These are phyloP conservation scores for Pseudogymnoascus sp. DNA, from an alignment of 2,329 filamentous ascomycete species.

Conservation along the genomic window DNA sequence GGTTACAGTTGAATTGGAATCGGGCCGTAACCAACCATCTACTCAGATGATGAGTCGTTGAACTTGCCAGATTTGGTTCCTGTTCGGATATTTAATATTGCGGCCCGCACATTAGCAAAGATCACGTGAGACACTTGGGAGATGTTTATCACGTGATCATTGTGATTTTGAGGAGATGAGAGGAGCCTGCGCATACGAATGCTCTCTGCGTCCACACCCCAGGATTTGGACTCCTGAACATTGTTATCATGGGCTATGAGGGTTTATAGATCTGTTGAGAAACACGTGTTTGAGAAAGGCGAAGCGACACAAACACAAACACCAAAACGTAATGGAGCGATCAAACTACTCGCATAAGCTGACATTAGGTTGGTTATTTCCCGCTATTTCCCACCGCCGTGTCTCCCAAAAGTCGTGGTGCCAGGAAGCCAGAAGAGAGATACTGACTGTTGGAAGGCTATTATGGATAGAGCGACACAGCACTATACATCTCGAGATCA, in stretches of 20 bases:
- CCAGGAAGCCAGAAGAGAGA: background rate
- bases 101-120: background rate
- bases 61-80: background rate
- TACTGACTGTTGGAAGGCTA: background rate
- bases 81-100: background rate
- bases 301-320: background rate
- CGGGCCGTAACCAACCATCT: background rate
- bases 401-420: background rate
- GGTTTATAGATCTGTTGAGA: too few species aligned
- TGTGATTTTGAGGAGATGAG: background rate
- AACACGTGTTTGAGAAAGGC: background rate
- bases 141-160: background rate
- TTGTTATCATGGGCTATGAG: background rate
- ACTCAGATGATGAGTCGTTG: background rate
- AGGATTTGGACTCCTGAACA: too few species aligned
- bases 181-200: background rate
- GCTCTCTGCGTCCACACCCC: background rate
- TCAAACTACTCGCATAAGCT: background rate
- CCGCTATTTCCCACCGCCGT: background rate
- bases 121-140: background rate
- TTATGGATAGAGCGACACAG: background rate
- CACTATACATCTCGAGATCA: background rate
- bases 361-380: background rate
- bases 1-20: background rate
- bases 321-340: background rate